phyloP scores from a whole-genome alignment of 2,329 filamentous ascomycete genomes.

The Falciphora oryzae region DNA sequence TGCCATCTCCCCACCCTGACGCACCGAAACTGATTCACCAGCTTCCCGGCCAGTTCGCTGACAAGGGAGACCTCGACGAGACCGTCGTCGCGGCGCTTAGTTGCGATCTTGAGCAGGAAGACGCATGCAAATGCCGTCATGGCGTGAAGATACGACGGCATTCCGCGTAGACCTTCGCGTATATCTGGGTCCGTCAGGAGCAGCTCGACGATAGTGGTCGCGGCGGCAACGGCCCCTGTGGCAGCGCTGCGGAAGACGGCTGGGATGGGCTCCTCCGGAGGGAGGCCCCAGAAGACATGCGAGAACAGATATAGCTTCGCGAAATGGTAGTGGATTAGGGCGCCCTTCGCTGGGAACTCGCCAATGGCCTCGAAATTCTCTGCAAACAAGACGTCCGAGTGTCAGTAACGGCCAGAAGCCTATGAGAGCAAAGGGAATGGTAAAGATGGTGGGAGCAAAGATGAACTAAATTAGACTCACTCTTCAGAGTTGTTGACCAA shows the following conservation, averaged over 20 bases:
- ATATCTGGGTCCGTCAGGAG: slow-evolving; percentile 30
- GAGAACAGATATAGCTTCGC: slow-evolving; percentile 27
- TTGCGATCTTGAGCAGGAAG: slow-evolving; percentile 42
- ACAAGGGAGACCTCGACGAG: slow-evolving; percentile 32
- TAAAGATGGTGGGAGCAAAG: neutral
- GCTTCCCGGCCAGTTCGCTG: slow-evolving; percentile 29
- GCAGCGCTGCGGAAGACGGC: slow-evolving; percentile 14
- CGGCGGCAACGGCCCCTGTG: slow-evolving; percentile 20
- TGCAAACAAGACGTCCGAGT: slow-evolving; percentile 6
- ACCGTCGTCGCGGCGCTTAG: slow-evolving; percentile 31
- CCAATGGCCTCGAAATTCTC: slow-evolving; percentile 28
- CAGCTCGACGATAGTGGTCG: slow-evolving; percentile 32
- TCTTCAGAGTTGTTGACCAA: slow-evolving; percentile 25
- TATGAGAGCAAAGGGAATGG: too few species aligned
- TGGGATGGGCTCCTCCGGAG: slow-evolving; percentile 10
- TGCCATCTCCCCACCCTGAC: slow-evolving; percentile 38
- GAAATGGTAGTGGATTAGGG: slow-evolving; percentile 25
- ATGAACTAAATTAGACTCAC: neutral
- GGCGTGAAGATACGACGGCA: slow-evolving; percentile 45
- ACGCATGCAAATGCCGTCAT: slow-evolving; percentile 49
- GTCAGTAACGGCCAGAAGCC: neutral
- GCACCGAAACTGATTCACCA: slow-evolving; percentile 34
- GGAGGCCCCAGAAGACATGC: slow-evolving; percentile 24
- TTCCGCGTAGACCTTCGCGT: slow-evolving; percentile 28
- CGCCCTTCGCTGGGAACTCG: slow-evolving; percentile 26